Conservation (phyloP, 805 yeast species). For the Yarrowia alimentaria region DNA sequence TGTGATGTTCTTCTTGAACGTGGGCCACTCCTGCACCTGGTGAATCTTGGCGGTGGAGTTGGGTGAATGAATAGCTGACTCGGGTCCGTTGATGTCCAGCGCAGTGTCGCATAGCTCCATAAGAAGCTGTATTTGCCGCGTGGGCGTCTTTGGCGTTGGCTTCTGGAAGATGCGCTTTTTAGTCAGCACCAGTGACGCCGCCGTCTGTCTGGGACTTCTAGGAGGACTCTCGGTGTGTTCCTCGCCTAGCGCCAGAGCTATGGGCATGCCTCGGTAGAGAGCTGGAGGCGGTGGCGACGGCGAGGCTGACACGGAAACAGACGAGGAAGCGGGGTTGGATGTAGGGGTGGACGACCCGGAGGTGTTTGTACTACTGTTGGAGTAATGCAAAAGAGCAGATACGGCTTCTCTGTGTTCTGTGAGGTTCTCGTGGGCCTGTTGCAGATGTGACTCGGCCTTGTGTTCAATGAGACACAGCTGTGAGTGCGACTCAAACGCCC, state of each 20-base stretch:
- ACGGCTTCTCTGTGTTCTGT: constrained; percentile 65
- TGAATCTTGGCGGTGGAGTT: constrained; percentile 16
- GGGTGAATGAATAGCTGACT: constrained; percentile 35
- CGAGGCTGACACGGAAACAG: constrained; percentile 3
- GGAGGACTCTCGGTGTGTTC: constrained; percentile 30
- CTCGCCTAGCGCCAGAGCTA: constrained; percentile 12
- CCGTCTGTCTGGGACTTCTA: constrained; percentile 16
- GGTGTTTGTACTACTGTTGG: constrained; percentile 29
- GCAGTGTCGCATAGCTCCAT: constrained; percentile 74
- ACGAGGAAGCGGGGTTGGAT: not conserved
- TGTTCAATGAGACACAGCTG: constrained; percentile 86
- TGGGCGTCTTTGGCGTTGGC: constrained; percentile 41
- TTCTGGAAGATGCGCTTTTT: constrained; percentile 35
- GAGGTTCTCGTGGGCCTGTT: constrained; percentile 69
- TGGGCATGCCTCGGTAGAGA: constrained; percentile 4
- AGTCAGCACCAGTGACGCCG: constrained; percentile 31
- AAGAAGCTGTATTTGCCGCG: constrained; percentile 48
- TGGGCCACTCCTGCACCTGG: constrained; percentile 25
- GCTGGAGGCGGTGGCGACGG: constrained; percentile 20
- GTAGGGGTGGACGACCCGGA: not conserved
- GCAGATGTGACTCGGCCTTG: constrained; percentile 72
- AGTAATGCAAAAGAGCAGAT: constrained; percentile 39
- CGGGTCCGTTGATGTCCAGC: constrained; percentile 69
- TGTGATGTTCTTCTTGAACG: constrained; percentile 10
- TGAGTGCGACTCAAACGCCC: constrained; percentile 94